Conservation (phyloP, 257 asterid species). For the Solanum microdontum region DNA sequence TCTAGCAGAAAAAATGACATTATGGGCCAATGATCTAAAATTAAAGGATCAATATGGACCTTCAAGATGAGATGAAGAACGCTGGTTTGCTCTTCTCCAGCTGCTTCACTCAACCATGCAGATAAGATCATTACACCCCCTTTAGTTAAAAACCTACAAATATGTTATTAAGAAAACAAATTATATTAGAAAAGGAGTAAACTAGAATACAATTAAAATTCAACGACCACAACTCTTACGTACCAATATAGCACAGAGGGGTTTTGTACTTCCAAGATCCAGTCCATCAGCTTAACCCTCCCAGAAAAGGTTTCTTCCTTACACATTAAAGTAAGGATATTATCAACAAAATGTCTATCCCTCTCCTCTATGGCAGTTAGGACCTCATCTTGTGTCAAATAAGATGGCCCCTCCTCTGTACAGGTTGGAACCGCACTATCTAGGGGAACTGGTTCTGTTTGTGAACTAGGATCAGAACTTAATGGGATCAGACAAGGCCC, state of each 20-base stretch:
- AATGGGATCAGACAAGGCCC: conserved; percentile 26
- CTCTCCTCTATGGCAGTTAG: conserved; percentile 45
- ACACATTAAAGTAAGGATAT: conserved; percentile 64
- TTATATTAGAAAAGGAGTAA: background rate
- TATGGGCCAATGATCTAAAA: background rate
- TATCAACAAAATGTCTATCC: conserved; percentile 54
- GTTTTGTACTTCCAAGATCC: conserved; percentile 66
- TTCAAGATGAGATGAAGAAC: conserved; percentile 60
- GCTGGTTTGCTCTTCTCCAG: conserved; percentile 83
- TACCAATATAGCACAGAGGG: conserved; percentile 71
- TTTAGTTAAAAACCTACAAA: conserved; percentile 67
- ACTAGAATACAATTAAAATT: background rate
- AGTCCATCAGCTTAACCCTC: conserved; percentile 78
- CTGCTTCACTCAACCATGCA: conserved; percentile 91
- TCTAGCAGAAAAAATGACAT: background rate
- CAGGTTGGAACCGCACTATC: conserved; percentile 37
- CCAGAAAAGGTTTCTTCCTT: conserved; percentile 87
- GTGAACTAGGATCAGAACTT: conserved; percentile 27
- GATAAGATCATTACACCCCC: conserved; percentile 91
- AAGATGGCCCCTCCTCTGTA: conserved; percentile 50
- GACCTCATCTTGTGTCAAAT: conserved; percentile 38
- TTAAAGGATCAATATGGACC: conserved; percentile 22
- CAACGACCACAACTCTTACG: background rate
- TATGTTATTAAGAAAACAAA: conserved; percentile 4
- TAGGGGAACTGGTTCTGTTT: conserved; percentile 55